Base-by-base conservation (phyloP, 1,284 basidiomycete genomes). In the Farysia itapuensis region DNA sequence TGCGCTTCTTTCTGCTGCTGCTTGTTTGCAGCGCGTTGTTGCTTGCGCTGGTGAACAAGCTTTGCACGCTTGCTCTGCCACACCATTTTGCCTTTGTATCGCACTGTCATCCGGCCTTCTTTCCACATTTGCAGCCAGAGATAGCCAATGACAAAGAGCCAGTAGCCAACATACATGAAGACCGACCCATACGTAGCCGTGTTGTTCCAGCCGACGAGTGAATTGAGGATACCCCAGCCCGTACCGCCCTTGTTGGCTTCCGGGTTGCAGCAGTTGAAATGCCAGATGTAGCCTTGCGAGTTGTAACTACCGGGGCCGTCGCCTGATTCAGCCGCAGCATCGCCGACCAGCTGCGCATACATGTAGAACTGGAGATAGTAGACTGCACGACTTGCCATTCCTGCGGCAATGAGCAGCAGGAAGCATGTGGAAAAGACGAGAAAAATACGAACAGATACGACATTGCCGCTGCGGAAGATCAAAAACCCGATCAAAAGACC, bases 191-290 rank as follows among this genome's bases (percentile, higher is more conserved):
- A 48, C 0, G 68, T 73, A 0, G 67, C 70, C 0, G 68, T 74
- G 35, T 74, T 73, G 43, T 72, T 74, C 70, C 70, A 75, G 11
- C 72, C 72, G 4, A 70, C 51, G 12, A 75, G 46, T 3, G 64
- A 58, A 50, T 75, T 75, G 33, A 75, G 38, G 14, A 75, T 63
- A 7, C 63, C 50, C 70, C 70, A 75, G 12, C 71, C 70, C 6
- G 46, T 56, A 6, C 68, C 70, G 85, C 70, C 51, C 49, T 68
- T 63, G 58, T 70, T 52, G 47, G 64, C 43, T 37, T 86, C 87
- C 0, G 78, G 93, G 65, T 84, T 88, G 39, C 85, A 93, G 60
- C 90, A 89, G 77, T 93, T 92, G 78, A 85, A 82, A 75, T 74
- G 70, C 59, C 67, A 74, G 24, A 74, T 47, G 51, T 72, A 73